A percentile compares a stretch with the other conserved stretches of the same genome.
Evolutionary conservation across 177 flowering plant genomes (phyloP).

Genomic region (Vitis hybrid): DNA sequence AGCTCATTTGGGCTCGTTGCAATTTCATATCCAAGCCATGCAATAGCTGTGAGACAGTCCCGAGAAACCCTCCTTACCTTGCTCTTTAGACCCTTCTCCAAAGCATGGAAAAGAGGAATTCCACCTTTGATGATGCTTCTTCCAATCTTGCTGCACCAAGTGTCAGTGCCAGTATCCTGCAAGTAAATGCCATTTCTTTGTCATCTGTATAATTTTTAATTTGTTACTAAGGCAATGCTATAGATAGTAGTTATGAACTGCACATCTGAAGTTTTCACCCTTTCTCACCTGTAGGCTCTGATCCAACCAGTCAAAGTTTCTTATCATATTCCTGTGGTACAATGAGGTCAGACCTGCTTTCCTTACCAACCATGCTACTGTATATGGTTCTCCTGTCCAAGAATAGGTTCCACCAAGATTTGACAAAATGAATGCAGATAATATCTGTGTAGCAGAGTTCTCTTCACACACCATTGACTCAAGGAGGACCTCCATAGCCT

Average conservation of each 20-base stretch:
- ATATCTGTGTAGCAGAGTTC: conserved; percentile 33
- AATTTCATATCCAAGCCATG: conserved; percentile 79
- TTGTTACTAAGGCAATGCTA: background rate
- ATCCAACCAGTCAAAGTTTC: conserved; percentile 57
- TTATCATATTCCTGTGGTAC: conserved; percentile 57
- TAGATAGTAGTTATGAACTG: background rate
- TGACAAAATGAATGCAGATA: conserved; percentile 64
- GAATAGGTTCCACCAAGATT: conserved; percentile 79
- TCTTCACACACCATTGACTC: conserved; percentile 48
- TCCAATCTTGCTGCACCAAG: conserved; percentile 67
- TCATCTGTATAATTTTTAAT: background rate
- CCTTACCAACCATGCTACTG: conserved; percentile 68
- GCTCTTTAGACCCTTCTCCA: conserved; percentile 66
- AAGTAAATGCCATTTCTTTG: conserved; percentile 17
- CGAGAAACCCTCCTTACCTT: conserved; percentile 49
- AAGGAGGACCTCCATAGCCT: conserved; percentile 57
- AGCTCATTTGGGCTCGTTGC: conserved; percentile 38
- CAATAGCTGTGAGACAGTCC: conserved; percentile 54
- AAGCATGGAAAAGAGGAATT: conserved; percentile 45
- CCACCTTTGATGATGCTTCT: conserved; percentile 47
- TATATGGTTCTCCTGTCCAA: conserved; percentile 78
- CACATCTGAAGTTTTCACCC: background rate
- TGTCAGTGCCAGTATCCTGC: conserved; percentile 57
- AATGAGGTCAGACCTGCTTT: conserved; percentile 57
- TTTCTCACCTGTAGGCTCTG: conserved; percentile 54